A percentile compares a stretch with the other conserved stretches of the same genome.
These are phyloP conservation scores for Symbiotaphrina buchneri DNA, from an alignment of 495 filamentous ascomycete genomes.

Conservation along the genomic window DNA sequence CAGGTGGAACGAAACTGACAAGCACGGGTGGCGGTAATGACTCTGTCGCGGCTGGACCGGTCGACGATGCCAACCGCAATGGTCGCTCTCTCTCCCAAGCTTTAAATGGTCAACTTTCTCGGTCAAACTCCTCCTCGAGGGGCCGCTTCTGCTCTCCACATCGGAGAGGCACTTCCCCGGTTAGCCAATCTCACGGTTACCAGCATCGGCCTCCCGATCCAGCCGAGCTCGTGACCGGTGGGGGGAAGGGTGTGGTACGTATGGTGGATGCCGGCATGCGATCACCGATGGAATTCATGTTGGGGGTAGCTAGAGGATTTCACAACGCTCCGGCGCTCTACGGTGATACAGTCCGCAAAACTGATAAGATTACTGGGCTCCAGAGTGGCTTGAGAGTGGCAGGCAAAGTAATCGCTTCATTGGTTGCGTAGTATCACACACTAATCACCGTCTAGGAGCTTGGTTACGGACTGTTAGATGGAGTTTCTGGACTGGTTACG, in stretches of 20 bases:
- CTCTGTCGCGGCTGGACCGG: too few relatives aligned
- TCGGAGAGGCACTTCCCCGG: too few relatives aligned
- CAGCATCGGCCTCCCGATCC: too few relatives aligned
- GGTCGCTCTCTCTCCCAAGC: too few relatives aligned
- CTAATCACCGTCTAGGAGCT: constrained; percentile 31
- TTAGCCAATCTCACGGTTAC: too few relatives aligned
- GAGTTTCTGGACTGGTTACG: constrained; percentile 47
- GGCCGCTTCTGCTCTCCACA: constrained; percentile 4
- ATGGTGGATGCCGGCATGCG: constrained; percentile 50
- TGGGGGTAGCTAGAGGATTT: constrained; percentile 62
- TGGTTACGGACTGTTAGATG: constrained; percentile 42
- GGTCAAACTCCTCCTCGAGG: constrained; percentile 4
- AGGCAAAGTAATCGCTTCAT: constrained; percentile 18
- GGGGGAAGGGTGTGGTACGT: constrained; percentile 37
- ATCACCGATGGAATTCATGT: constrained; percentile 59
- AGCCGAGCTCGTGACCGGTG: constrained; percentile 30
- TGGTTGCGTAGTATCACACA: neutral
- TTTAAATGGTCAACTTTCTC: too few relatives aligned
- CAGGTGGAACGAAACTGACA: too few relatives aligned
- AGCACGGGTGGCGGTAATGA: too few relatives aligned
- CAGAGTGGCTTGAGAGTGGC: constrained; percentile 42
- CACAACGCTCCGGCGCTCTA: constrained; percentile 69
- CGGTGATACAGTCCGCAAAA: constrained; percentile 47
- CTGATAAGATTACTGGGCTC: constrained; percentile 47
- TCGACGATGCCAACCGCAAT: too few relatives aligned